Evolutionary conservation across 1,139 yeast species (phyloP), one percentile per base, ranked within the genome.

Genomic region (Zygosaccharomyces pseudobailii): DNA sequence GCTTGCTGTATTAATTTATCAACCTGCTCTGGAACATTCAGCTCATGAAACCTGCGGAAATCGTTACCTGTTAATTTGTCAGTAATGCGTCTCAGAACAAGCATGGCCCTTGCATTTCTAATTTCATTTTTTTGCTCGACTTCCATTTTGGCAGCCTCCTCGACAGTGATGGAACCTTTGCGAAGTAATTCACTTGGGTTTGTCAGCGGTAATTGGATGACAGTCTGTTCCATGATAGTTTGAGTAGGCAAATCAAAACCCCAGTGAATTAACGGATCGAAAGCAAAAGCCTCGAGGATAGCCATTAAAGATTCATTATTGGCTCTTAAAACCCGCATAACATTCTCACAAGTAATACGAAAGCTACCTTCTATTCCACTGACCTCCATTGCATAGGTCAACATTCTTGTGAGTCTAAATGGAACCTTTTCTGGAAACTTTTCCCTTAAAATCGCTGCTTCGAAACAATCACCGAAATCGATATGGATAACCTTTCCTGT

Each of bases 401-500:
- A 75, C 99, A 94, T 94, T 67, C 98, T 76, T 0, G 99, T 94
- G 52, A 94, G 76, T 66, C 99, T 78, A 72, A 94, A 94, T 10
- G 99, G 99, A 22, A 94, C 98, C 67, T 90, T 90, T 65, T 94
- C 99, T 0, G 99, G 99, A 66, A 86, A 94, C 65, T 92, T 94
- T 57, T 92, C 98, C 58, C 99, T 79, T 53, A 94, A 71, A 47
- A 92, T 89, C 0, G 99, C 98, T 1, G 97, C 97, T 65, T 94
- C 99, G 63, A 94, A 94, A 76, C 99, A 94, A 66, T 94, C 99
- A 57, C 98, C 99, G 68, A 92, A 94, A 74, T 94, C 99, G 69
- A 94, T 90, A 64, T 94, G 99, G 36, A 92, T 78, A 40, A 94
- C 96, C 62, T 90, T 89, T 53, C 99, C 99, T 0, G 97, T 88